These are phyloP conservation scores for Croton setiger DNA, from an alignment of 441 rosid genomes.

Conservation along the genomic window DNA sequence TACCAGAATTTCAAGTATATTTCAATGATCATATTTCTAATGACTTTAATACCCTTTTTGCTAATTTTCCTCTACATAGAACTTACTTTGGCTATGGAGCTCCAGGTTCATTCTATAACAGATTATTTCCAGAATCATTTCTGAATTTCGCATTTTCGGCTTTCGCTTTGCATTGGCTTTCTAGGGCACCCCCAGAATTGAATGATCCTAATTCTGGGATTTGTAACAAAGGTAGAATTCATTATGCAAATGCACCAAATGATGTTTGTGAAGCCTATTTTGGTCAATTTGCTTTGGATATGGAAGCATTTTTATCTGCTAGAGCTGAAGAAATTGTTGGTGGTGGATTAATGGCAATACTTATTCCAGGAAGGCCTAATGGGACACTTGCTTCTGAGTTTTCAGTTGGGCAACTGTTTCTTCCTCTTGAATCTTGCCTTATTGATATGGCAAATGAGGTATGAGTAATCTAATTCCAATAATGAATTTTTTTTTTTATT, in stretches of 20 bases:
- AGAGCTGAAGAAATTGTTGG: background rate
- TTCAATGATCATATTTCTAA: constrained; percentile 30
- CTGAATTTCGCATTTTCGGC: background rate
- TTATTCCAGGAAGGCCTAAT: background rate
- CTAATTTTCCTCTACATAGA: constrained; percentile 10
- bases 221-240: background rate
- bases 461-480: background rate
- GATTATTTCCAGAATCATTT: background rate
- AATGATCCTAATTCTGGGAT: background rate
- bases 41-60: constrained; percentile 39
- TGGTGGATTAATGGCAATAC: background rate
- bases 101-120: constrained; percentile 28
- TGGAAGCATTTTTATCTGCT: background rate
- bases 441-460: background rate
- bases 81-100: constrained; percentile 23
- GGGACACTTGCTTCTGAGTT: background rate
- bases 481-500: too few relatives aligned
- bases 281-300: constrained; percentile 3
- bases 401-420: background rate
- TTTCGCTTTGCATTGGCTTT: constrained; percentile 15
- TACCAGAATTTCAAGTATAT: constrained; percentile 24
- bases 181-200: constrained; percentile 7
- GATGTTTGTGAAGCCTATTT: constrained; percentile 12
- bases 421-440: background rate
- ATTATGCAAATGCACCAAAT: background rate